These are phyloP conservation scores for Zymoseptoria crescenta DNA, from an alignment of 2,329 filamentous ascomycete genomes.

Conservation along the genomic window DNA sequence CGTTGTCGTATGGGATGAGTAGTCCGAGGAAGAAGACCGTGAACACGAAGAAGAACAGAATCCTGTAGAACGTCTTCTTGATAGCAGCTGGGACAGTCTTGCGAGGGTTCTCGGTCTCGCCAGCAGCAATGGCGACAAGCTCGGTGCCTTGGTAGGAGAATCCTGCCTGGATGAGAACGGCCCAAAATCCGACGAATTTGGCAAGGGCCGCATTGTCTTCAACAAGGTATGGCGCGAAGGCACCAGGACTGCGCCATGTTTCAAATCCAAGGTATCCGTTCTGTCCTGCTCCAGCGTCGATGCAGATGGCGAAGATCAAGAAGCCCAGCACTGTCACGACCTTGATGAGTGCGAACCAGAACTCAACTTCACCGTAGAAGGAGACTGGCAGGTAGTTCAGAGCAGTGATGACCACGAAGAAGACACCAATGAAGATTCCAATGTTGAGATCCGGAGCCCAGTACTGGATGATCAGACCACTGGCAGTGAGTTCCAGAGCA, in stretches of 20 bases:
- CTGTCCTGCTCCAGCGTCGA: constrained; percentile 35
- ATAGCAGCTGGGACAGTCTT: constrained; percentile 36
- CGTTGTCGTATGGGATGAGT: constrained; percentile 30
- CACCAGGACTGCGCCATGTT: constrained; percentile 35
- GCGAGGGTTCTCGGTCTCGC: constrained; percentile 45
- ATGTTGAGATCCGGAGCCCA: constrained; percentile 36
- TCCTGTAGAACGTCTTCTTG: constrained; percentile 32
- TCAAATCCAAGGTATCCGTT: constrained; percentile 54
- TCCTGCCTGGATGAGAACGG: constrained; percentile 49
- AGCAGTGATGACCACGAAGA: constrained; percentile 33
- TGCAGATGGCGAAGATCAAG: constrained; percentile 36
- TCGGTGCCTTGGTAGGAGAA: constrained; percentile 53
- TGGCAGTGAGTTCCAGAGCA: constrained; percentile 33
- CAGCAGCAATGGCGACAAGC: constrained; percentile 46
- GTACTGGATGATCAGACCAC: constrained; percentile 34
- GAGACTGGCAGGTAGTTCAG: constrained; percentile 45
- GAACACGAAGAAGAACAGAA: constrained; percentile 31
- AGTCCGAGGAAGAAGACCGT: constrained; percentile 31
- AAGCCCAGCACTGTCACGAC: constrained; percentile 45
- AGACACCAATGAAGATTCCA: constrained; percentile 30
- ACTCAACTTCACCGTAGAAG: constrained; percentile 48
- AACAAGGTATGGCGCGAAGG: constrained; percentile 32
- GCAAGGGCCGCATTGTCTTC: constrained; percentile 22
- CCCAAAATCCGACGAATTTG: constrained; percentile 44
- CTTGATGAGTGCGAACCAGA: constrained; percentile 47